Evolutionary conservation across 2,329 filamentous ascomycete genomes (phyloP), one percentile per base, ranked within the genome.

Genomic region (Botrytis aclada): DNA sequence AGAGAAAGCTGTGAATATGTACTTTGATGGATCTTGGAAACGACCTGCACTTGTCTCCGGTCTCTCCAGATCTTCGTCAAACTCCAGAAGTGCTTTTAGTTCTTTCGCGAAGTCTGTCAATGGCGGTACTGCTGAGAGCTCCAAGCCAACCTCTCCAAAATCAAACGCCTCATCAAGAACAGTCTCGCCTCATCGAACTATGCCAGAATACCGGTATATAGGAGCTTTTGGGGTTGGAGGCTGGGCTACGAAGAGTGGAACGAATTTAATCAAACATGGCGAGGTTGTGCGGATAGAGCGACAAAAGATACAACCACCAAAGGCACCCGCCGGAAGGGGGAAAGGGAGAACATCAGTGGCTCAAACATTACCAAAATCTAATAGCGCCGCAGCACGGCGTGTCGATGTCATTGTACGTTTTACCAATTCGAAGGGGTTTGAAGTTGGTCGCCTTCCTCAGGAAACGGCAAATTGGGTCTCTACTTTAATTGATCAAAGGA

Each of bases 381-480:
- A 78, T 54, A 83, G 82, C 67, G 84, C 85, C 18, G 84, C 86
- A n/a, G 84, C 86, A 0, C 88, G 89, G 78, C 90, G 93, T 65
- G 87, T 90, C 32, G 96, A 99, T 83, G 90, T 97, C 9, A 88
- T 99, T 74, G 97, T 98, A 39, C 90, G 96, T 1, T 98, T 99
- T 79, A 97, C 93, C 0, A 97, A 94, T 78, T 82, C 86, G 16
- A 87, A 84, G 69, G 95, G 95, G 0, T 89, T 91, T 71, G 96
- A 99, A 81, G 88, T 99, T 65, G 96, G 96, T 6, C 88, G 96
- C 74, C 82, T 99, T 54, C 91, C 94, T 41, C 95, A 95, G 78
- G 95, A 98, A 47, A 90, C 90, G 8, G 94, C 96, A 6, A 89
- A 90, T 74, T 99, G 96, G 95, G 93, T 98, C 9, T 97, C 96